Conservation (phyloP, 2,329 filamentous ascomycete genomes). For the Alternaria triticina region DNA sequence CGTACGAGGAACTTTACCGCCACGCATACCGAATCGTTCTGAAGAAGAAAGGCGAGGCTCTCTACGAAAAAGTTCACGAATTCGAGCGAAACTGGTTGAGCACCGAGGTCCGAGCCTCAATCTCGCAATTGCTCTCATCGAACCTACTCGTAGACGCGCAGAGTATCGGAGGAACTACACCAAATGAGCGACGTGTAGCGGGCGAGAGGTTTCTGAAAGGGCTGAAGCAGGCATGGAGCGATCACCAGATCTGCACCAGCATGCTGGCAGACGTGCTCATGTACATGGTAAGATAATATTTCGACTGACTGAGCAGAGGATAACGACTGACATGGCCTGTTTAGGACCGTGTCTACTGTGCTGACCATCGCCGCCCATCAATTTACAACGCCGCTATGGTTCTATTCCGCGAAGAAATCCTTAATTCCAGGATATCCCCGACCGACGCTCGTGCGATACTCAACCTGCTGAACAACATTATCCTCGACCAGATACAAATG, state of each 20-base stretch:
- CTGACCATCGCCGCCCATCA: conserved; percentile 74
- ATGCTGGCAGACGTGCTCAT: conserved; percentile 97
- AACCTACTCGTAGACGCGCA: conserved; percentile 66
- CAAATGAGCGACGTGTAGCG: conserved; percentile 77
- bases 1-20: conserved; percentile 94
- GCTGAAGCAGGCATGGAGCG: conserved; percentile 80
- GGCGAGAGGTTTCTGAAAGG: conserved; percentile 83
- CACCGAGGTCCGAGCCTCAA: conserved; percentile 72
- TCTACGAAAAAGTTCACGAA: conserved; percentile 80
- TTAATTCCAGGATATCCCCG: conserved; percentile 63
- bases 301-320: background rate
- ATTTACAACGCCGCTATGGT: conserved; percentile 87
- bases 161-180: conserved; percentile 62
- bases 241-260: conserved; percentile 91
- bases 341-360: conserved; percentile 79
- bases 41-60: conserved; percentile 79
- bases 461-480: conserved; percentile 77
- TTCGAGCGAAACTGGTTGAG: conserved; percentile 86
- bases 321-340: conserved; percentile 24
- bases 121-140: conserved; percentile 73
- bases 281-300: conserved; percentile 73
- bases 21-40: conserved; percentile 93
- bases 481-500: conserved; percentile 91
- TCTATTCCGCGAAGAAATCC: conserved; percentile 84
- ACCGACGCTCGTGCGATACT: conserved; percentile 64